Evolutionary conservation across 805 yeast genomes (phyloP).

Genomic region (Kurtzmaniella cleridarum): DNA sequence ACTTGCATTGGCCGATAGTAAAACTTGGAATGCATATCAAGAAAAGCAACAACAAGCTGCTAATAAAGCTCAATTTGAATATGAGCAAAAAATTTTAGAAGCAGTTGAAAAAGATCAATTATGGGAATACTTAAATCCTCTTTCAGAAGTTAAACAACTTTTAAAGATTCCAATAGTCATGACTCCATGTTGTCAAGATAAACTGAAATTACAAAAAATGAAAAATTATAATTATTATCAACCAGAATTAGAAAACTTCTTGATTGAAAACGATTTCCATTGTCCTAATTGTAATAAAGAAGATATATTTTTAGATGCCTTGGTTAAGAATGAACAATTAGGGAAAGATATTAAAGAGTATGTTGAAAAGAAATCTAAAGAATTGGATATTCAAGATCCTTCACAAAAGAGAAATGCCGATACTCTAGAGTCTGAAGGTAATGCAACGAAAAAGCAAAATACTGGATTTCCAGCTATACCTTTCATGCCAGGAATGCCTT

Average conservation of each 20-base stretch:
- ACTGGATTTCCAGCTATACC: conserved; percentile 10
- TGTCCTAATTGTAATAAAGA: conserved; percentile 82
- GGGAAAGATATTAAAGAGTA: conserved; percentile 50
- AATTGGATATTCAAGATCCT: conserved; percentile 34
- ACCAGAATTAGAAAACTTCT: conserved; percentile 33
- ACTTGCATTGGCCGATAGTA: conserved; percentile 89
- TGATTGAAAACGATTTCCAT: conserved; percentile 78
- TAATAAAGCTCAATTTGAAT: conserved; percentile 47
- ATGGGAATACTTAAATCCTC: conserved; percentile 60
- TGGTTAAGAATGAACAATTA: conserved; percentile 57
- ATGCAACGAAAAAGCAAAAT: conserved; percentile 24
- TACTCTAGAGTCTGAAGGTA: conserved; percentile 13
- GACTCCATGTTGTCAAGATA: conserved; percentile 74
- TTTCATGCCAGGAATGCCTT: conserved; percentile 8
- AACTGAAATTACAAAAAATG: conserved; percentile 51
- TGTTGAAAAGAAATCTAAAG: conserved; percentile 28
- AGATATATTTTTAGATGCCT: conserved; percentile 71
- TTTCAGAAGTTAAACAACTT: conserved; percentile 47
- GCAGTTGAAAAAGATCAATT: conserved; percentile 25
- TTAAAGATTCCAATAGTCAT: conserved; percentile 62
- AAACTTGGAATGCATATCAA: conserved; percentile 85
- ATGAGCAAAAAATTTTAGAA: conserved; percentile 33
- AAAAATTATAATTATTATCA: conserved; percentile 36
- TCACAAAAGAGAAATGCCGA: conserved; percentile 8
- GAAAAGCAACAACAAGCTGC: conserved; percentile 53